phyloP scores from a whole-genome alignment of 2,329 filamentous ascomycete genomes.

The Calonectria montana region DNA sequence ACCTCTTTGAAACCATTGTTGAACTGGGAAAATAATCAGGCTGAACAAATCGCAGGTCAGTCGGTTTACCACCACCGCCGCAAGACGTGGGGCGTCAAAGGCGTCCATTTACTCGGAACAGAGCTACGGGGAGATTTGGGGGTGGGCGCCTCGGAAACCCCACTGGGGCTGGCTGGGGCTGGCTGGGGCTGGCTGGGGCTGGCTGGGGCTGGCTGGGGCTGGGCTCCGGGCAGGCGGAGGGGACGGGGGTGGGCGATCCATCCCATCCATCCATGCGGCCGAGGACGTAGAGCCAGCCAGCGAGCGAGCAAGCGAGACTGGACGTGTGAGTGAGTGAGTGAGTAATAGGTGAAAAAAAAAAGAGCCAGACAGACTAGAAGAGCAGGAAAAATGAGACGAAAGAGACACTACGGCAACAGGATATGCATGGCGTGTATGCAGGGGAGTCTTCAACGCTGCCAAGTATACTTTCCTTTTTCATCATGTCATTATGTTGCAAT shows the following conservation, averaged over 20 bases:
- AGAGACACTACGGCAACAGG: not conserved
- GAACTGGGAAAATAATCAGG: not conserved
- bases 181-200: too few species aligned
- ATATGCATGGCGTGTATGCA: not conserved
- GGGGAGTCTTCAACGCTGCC: not conserved
- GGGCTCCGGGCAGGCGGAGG: constrained; percentile 44
- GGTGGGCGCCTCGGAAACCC: constrained; percentile 16
- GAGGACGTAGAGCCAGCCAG: constrained; percentile 31
- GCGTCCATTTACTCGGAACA: constrained; percentile 14
- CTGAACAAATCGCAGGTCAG: not conserved
- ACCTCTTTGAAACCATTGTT: too few species aligned
- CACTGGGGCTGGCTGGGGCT: too few species aligned
- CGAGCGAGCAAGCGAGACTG: too few species aligned
- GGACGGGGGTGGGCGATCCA: constrained; percentile 35
- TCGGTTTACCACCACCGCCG: not conserved
- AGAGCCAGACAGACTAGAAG: not conserved
- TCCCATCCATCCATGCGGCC: constrained; percentile 39
- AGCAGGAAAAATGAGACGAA: not conserved
- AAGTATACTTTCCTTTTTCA: not conserved
- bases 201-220: too few species aligned
- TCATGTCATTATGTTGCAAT: too few species aligned
- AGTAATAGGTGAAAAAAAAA: not conserved
- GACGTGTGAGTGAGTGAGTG: not conserved
- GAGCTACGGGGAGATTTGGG: constrained; percentile 14
- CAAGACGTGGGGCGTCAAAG: not conserved